Conservation (phyloP, 352 stramenopile genomes). For the Globisporangium solare region DNA sequence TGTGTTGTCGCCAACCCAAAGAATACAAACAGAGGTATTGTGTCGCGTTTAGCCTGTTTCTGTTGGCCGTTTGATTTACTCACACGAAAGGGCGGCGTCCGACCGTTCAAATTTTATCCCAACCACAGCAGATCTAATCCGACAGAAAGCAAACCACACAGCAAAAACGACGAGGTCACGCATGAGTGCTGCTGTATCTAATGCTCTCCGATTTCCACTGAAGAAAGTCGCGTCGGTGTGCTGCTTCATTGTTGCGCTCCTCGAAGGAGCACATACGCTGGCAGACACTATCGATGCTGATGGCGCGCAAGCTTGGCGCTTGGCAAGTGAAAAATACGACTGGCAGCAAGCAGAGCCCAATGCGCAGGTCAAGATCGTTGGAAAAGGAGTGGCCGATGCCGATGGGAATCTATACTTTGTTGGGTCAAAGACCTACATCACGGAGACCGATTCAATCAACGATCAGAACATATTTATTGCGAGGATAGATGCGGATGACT, state of each 20-base stretch:
- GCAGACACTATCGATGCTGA: constrained; percentile 22
- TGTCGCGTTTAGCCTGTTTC: neutral
- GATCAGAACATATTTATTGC: constrained; percentile 56
- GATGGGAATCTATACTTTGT: constrained; percentile 58
- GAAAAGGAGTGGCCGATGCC: constrained; percentile 28
- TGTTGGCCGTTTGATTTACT: neutral
- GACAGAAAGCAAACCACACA: neutral
- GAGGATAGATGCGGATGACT: constrained; percentile 34
- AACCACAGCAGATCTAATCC: neutral
- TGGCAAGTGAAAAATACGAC: constrained; percentile 36
- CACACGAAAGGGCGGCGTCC: neutral
- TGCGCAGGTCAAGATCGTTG: constrained; percentile 32
- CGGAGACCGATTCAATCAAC: constrained; percentile 14
- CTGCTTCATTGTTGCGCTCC: neutral
- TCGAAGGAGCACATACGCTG: neutral
- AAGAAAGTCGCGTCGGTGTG: neutral
- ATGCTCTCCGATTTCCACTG: neutral
- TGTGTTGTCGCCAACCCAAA: neutral
- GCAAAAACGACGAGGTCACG: neutral
- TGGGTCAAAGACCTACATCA: constrained; percentile 36
- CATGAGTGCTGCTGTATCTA: neutral
- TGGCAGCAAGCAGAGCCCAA: constrained; percentile 40
- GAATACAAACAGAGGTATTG: neutral
- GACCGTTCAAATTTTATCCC: neutral
- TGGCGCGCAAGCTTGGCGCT: constrained; percentile 36